Evolutionary conservation across 768 basidiomycete genomes (phyloP), one percentile per base, ranked within the genome.

Genomic region (Suillus discolor): DNA sequence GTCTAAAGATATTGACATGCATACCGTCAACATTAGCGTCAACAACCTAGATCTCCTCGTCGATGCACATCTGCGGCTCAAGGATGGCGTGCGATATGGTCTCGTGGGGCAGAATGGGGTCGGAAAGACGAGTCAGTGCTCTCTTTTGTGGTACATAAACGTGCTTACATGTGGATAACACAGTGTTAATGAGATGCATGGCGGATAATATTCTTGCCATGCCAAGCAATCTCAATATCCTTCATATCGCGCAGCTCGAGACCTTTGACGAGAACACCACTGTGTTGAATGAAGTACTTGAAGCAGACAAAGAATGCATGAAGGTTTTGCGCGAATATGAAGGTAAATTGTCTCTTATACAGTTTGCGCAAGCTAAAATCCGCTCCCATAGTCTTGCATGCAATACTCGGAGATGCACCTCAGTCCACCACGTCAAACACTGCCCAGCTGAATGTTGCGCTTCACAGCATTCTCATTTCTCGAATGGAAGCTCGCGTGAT

Each of bases 21-120:
- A 84, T 55, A 82, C 79, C 55, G 83, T 90, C 11, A 81, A 78
- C 31, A 77, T 89, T 39, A 75, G 81, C 18, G 78, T 89, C 9
- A 84, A 84, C 39, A 76, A 82, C 51, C 77, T 74, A 39, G 87
- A 89, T 61, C 74, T 89, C 20, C 73, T 89, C 18, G 74, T 76
- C 15, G 84, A 86, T 68, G 82, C 83, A 2, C 80, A 84, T 63
- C 71, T 90, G n/a, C 75, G 81, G 65, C 72, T 90, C 16, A 84
- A 85, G 61, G 75, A 76, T 34, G 80, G 83, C 12, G 81, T 82
- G 4, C 79, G 80, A 31, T 86, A 86, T 73, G 84, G 80, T 36
- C 79, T 90, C 62, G 77, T 87, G 8, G 88, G 87, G 16, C 64
- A 63, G 55, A 67, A 69, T 38, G 87, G 86, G 3, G 78, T 81